Percentiles rank a stretch among this genome's conserved stretches.
Conservation (phyloP, 78 protist genomes). For the Dictyostelium purpureum region DNA sequence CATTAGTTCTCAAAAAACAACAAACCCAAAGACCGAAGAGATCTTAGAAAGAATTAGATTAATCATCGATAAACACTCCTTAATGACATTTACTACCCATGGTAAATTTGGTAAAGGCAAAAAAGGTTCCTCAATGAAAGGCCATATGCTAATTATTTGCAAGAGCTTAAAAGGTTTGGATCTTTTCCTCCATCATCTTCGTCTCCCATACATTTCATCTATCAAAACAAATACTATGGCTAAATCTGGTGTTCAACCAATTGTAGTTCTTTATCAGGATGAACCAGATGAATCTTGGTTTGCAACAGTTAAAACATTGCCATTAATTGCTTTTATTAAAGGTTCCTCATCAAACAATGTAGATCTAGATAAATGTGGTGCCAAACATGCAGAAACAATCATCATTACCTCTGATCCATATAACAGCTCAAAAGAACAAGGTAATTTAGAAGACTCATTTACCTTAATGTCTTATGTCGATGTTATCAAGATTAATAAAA, state of each 20-base stretch:
- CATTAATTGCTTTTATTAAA: slow-evolving; percentile 61
- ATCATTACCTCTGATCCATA: slow-evolving; percentile 58
- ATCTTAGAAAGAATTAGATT: slow-evolving; percentile 51
- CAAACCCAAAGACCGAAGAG: slow-evolving; percentile 50
- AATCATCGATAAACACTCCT: slow-evolving; percentile 51
- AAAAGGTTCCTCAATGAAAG: slow-evolving; percentile 54
- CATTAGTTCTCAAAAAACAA: slow-evolving; percentile 44
- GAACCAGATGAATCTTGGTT: slow-evolving; percentile 73
- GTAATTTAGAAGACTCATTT: slow-evolving; percentile 37
- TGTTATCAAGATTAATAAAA: neutral
- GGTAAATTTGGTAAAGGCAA: slow-evolving; percentile 59
- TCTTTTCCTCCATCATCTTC: slow-evolving; percentile 32
- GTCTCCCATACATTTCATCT: slow-evolving; percentile 39
- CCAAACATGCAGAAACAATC: slow-evolving; percentile 54
- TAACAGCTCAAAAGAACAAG: neutral
- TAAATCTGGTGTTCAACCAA: slow-evolving; percentile 59
- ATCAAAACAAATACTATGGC: slow-evolving; percentile 7
- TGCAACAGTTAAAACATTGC: slow-evolving; percentile 14
- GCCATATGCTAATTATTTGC: slow-evolving; percentile 57
- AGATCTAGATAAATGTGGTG: slow-evolving; percentile 58
- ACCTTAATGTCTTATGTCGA: slow-evolving; percentile 57
- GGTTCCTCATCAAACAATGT: slow-evolving; percentile 47
- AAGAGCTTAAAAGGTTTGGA: slow-evolving; percentile 32
- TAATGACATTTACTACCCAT: slow-evolving; percentile 56
- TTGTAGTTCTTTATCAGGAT: slow-evolving; percentile 51